Evolutionary conservation across 1,284 basidiomycete genomes (phyloP).

Genomic region (Ganoderma sinense): DNA sequence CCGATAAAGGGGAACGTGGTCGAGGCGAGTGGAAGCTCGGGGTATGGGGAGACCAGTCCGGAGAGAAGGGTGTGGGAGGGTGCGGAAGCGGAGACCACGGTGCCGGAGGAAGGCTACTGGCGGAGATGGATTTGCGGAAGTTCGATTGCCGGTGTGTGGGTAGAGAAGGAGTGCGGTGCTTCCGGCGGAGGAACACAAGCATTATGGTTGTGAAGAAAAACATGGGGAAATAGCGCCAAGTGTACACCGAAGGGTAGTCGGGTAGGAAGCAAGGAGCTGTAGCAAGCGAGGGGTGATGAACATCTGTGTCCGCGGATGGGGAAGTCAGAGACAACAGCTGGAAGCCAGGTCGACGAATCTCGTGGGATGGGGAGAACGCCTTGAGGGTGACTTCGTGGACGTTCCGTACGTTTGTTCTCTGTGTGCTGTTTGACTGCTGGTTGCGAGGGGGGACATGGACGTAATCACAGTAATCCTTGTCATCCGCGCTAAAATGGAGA

Average conservation of each 20-base stretch:
- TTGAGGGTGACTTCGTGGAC: conserved; percentile 78
- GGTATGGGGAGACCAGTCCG: conserved; percentile 25
- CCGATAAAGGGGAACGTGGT: conserved; percentile 6
- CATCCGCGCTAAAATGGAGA: conserved; percentile 70
- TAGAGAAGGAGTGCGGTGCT: conserved; percentile 64
- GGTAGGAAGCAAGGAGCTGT: conserved; percentile 62
- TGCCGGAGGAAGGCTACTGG: conserved; percentile 69
- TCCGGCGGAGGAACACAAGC: conserved; percentile 40
- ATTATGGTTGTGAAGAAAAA: conserved; percentile 43
- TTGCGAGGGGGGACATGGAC: conserved; percentile 55
- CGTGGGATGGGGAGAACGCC: conserved; percentile 84
- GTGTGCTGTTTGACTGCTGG: not conserved
- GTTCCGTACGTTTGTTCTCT: conserved; percentile 2
- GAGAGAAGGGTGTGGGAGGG: conserved; percentile 63
- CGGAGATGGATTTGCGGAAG: conserved; percentile 36
- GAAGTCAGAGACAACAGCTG: conserved; percentile 81
- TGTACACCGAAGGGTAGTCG: conserved; percentile 59
- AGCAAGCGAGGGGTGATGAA: conserved; percentile 34
- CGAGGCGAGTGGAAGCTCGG: conserved; percentile 20
- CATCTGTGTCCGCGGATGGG: conserved; percentile 41
- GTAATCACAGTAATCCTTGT: conserved; percentile 89
- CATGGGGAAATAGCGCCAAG: conserved; percentile 54
- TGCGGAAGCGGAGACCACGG: conserved; percentile 30
- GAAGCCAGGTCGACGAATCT: conserved; percentile 82
- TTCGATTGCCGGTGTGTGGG: conserved; percentile 17